phyloP scores from a whole-genome alignment of 2,329 filamentous ascomycete species.

The Ceratocystiopsis sp. region DNA sequence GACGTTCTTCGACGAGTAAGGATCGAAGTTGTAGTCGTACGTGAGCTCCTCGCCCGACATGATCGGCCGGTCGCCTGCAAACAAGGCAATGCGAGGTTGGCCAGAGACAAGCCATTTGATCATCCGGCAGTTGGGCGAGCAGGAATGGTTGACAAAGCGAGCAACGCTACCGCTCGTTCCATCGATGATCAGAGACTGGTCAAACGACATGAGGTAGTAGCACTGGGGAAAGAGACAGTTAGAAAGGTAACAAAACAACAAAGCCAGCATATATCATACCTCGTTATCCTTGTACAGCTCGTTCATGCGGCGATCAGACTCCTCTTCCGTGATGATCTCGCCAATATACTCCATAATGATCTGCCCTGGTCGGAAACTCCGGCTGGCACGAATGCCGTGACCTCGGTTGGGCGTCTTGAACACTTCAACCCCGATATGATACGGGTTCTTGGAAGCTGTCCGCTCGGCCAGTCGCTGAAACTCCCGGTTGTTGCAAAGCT shows the following conservation, averaged over 20 bases:
- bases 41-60: conserved; percentile 92
- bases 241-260: background rate
- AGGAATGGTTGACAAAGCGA: conserved; percentile 96
- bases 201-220: conserved; percentile 97
- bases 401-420: conserved; percentile 80
- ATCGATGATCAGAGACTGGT: conserved; percentile 97
- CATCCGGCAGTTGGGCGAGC: conserved; percentile 92
- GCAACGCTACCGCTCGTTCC: conserved; percentile 91
- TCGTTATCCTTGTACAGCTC: conserved; percentile 87
- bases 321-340: conserved; percentile 88
- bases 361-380: conserved; percentile 72
- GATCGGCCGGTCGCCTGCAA: conserved; percentile 77
- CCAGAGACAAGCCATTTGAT: conserved; percentile 93
- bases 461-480: conserved; percentile 68
- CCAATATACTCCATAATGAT: conserved; percentile 98
- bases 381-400: conserved; percentile 80
- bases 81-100: conserved; percentile 89
- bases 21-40: conserved; percentile 71
- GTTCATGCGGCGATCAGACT: conserved; percentile 87
- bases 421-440: conserved; percentile 85
- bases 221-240: conserved; percentile 38
- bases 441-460: conserved; percentile 47
- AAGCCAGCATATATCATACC: conserved; percentile 31
- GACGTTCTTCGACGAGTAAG: conserved; percentile 51
- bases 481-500: conserved; percentile 66